These are phyloP conservation scores for Dalbergia oliveri DNA, from an alignment of 306 rosid genomes.

Conservation along the genomic window DNA sequence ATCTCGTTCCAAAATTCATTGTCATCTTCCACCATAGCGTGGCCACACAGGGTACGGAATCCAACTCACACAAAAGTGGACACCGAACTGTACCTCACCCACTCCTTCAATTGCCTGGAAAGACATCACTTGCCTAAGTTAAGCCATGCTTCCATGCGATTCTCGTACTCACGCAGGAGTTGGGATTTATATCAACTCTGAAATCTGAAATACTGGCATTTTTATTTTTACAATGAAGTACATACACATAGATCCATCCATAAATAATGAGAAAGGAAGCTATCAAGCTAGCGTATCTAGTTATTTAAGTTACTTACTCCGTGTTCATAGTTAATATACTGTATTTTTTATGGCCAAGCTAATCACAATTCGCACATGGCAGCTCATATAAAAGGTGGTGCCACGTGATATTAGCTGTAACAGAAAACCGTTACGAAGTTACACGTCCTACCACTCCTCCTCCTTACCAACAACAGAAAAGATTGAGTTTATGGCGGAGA, in stretches of 20 bases:
- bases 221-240: background rate
- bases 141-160: background rate
- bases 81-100: background rate
- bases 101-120: slow-evolving; percentile 1
- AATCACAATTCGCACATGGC: background rate
- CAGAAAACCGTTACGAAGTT: slow-evolving; percentile 45
- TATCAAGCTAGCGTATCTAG: background rate
- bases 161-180: background rate
- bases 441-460: too few species aligned
- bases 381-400: background rate
- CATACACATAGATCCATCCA: background rate
- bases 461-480: background rate
- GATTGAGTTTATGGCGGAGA: slow-evolving; percentile 13
- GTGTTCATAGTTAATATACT: background rate
- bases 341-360: background rate
- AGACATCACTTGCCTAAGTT: slow-evolving; percentile 14
- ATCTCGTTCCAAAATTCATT: background rate
- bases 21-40: slow-evolving; percentile 41
- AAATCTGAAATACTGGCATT: too few species aligned
- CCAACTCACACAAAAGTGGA: background rate
- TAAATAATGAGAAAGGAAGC: too few species aligned
- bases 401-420: background rate
- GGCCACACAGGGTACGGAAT: slow-evolving; percentile 27
- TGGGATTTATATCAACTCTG: background rate
- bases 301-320: background rate